These are phyloP conservation scores for Salvia miltiorrhiza DNA, from an alignment of 257 asterid genomes.

Conservation along the genomic window DNA sequence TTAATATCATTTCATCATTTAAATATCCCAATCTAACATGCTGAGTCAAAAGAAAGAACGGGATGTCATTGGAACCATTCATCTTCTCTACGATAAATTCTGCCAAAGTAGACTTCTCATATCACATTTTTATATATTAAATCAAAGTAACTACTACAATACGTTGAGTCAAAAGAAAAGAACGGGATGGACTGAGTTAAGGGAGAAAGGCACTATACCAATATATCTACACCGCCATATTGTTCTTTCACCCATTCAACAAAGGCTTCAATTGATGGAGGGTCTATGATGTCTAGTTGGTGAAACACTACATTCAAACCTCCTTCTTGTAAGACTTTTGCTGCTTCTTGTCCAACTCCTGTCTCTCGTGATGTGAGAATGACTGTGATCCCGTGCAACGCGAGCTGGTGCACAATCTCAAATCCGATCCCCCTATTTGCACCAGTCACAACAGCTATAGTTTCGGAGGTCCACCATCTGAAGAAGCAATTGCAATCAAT, in stretches of 20 bases:
- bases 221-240: slow-evolving; percentile 78
- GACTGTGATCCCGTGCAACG: slow-evolving; percentile 70
- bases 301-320: slow-evolving; percentile 74
- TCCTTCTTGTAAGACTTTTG: slow-evolving; percentile 67
- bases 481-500: not conserved
- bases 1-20: not conserved
- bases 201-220: slow-evolving; percentile 50
- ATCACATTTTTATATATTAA: not conserved
- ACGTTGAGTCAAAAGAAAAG: not conserved
- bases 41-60: too few relatives aligned
- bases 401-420: slow-evolving; percentile 83
- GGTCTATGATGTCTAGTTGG: slow-evolving; percentile 75
- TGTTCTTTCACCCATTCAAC: slow-evolving; percentile 55
- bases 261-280: slow-evolving; percentile 54
- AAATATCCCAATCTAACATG: not conserved
- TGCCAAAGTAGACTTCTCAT: not conserved
- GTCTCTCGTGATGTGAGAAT: slow-evolving; percentile 84
- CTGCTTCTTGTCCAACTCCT: slow-evolving; percentile 77
- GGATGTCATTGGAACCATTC: too few relatives aligned
- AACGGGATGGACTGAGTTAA: not conserved
- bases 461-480: slow-evolving; percentile 92
- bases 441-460: slow-evolving; percentile 90
- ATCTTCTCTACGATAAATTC: too few relatives aligned
- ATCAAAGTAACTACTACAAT: not conserved
- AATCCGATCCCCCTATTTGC: slow-evolving; percentile 94